Conservation (phyloP, 2,329 filamentous ascomycete species). For the Apiospora hydei region DNA sequence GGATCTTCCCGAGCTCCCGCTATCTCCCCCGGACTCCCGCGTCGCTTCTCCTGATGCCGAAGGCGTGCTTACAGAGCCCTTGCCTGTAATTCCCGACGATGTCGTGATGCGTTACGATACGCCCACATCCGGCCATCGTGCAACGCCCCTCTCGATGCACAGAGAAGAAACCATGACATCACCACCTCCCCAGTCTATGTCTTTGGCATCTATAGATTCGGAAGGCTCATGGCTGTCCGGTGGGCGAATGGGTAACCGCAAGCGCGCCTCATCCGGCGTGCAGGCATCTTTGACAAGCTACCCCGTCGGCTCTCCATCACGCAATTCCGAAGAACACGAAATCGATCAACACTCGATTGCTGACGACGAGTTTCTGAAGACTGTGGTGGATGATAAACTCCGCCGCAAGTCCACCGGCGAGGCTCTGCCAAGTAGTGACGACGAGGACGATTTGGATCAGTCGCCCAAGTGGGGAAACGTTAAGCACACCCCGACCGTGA, state of each 20-base stretch:
- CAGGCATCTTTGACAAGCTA: constrained; percentile 46
- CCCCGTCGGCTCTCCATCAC: constrained; percentile 56
- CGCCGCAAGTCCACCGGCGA: constrained; percentile 56
- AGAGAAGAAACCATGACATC: constrained; percentile 54
- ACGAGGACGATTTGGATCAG: constrained; percentile 50
- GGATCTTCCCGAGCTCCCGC: constrained; percentile 84
- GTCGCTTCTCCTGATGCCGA: constrained; percentile 79
- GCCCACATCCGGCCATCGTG: constrained; percentile 53
- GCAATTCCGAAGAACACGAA: constrained; percentile 52
- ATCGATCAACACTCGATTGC: constrained; percentile 69
- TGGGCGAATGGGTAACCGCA: constrained; percentile 54
- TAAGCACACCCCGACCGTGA: constrained; percentile 59
- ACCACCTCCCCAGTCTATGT: constrained; percentile 76
- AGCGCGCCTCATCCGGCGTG: constrained; percentile 55
- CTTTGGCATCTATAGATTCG: constrained; percentile 91
- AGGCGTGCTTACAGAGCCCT: constrained; percentile 38
- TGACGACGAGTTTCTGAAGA: constrained; percentile 79
- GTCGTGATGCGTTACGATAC: constrained; percentile 53
- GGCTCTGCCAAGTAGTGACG: constrained; percentile 65
- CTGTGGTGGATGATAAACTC: constrained; percentile 47
- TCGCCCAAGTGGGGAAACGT: constrained; percentile 62
- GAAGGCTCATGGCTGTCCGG: constrained; percentile 97
- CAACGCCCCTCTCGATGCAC: constrained; percentile 54
- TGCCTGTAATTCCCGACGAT: constrained; percentile 45
- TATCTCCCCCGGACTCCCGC: constrained; percentile 85